Conservation (phyloP, 1,139 yeast species). For the Yarrowia galli region DNA sequence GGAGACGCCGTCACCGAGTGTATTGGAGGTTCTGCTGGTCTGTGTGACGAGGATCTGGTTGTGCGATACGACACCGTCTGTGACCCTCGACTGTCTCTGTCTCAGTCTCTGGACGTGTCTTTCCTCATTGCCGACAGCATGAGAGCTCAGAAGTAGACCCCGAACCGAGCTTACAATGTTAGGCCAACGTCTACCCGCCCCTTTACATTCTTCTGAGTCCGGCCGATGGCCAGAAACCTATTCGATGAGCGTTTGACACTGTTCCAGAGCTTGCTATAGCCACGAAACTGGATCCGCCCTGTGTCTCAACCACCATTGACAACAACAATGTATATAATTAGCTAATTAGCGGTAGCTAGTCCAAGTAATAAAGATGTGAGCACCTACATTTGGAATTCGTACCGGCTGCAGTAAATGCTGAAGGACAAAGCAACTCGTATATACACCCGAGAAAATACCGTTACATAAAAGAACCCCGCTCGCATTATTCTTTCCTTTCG, state of each 20-base stretch:
- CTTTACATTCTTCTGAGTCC: slow-evolving; percentile 30
- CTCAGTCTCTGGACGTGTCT: slow-evolving; percentile 55
- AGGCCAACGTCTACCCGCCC: not conserved
- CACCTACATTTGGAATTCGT: not conserved
- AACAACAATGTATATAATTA: slow-evolving; percentile 2
- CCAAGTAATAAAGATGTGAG: not conserved
- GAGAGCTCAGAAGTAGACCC: slow-evolving; percentile 28
- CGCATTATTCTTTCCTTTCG: not conserved
- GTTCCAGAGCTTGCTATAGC: too few species aligned
- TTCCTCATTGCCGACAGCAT: slow-evolving; percentile 53
- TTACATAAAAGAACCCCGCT: not conserved
- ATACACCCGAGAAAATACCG: not conserved
- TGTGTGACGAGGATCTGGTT: slow-evolving; percentile 54
- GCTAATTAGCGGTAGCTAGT: not conserved
- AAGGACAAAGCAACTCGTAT: too few species aligned
- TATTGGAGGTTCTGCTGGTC: slow-evolving; percentile 55
- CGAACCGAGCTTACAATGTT: too few species aligned
- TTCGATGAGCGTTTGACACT: not conserved
- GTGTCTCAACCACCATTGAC: not conserved
- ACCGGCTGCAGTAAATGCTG: too few species aligned
- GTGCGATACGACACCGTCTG: slow-evolving; percentile 56
- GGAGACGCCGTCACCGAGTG: slow-evolving; percentile 58
- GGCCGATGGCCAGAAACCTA: slow-evolving; percentile 22
- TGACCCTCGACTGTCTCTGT: slow-evolving; percentile 54
- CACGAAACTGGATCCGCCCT: not conserved